Percentiles rank a stretch among this genome's conserved stretches.
Evolutionary conservation across 1,284 basidiomycete species (phyloP).

Genomic region (Cystobasidium pallidum): DNA sequence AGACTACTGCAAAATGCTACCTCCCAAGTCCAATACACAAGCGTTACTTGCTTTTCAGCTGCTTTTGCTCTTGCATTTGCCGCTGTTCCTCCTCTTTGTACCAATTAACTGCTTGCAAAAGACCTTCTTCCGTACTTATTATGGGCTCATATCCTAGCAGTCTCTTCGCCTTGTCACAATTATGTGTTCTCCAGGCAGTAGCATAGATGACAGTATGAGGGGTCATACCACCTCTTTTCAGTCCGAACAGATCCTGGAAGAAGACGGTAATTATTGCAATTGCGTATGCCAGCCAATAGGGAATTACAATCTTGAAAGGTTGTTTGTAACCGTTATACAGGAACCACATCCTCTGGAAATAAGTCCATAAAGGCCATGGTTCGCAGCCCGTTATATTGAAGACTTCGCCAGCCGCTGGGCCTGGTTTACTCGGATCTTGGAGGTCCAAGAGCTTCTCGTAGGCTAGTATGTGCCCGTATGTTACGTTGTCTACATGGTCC

Average conservation of each 20-base stretch:
- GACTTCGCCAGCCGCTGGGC: slow-evolving; percentile 72
- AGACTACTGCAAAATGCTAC: no score
- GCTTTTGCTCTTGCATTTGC: not conserved
- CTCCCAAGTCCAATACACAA: no score
- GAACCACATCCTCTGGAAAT: slow-evolving; percentile 81
- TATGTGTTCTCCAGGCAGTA: slow-evolving; percentile 74
- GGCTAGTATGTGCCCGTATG: slow-evolving; percentile 90
- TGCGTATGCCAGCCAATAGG: slow-evolving; percentile 68
- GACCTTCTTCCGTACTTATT: slow-evolving; percentile 84
- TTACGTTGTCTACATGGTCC: slow-evolving; percentile 96
- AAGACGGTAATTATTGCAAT: slow-evolving; percentile 75
- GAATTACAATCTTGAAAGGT: slow-evolving; percentile 64
- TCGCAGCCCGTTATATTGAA: slow-evolving; percentile 99
- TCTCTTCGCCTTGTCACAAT: slow-evolving; percentile 87
- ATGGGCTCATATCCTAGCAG: slow-evolving; percentile 91
- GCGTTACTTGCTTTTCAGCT: not conserved
- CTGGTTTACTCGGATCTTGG: slow-evolving; percentile 49
- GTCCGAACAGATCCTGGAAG: slow-evolving; percentile 69
- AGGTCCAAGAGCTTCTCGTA: slow-evolving; percentile 66
- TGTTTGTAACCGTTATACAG: slow-evolving; percentile 66
- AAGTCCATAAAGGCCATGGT: slow-evolving; percentile 95
- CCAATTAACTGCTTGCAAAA: slow-evolving; percentile 67
- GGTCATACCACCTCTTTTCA: slow-evolving; percentile 84
- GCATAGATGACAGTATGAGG: slow-evolving; percentile 69
- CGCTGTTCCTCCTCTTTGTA: slow-evolving; percentile 30